Conservation (phyloP, 768 basidiomycete species). For the Lentinula boryana region DNA sequence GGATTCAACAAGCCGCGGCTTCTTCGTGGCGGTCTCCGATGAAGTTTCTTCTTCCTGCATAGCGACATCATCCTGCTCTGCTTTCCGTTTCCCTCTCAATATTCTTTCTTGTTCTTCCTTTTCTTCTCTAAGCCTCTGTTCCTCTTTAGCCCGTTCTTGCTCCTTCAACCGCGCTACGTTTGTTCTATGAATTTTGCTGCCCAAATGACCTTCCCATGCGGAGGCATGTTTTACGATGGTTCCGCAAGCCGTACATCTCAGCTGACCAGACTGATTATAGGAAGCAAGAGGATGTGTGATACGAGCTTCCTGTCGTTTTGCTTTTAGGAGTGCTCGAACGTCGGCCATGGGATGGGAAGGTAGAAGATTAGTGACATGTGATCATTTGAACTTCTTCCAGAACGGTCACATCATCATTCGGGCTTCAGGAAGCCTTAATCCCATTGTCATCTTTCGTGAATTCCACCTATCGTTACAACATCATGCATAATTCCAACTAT, state of each 20-base stretch:
- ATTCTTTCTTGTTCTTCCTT: constrained; percentile 25
- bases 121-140: constrained; percentile 24
- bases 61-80: constrained; percentile 14
- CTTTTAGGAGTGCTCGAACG: constrained; percentile 73
- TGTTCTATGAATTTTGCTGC: constrained; percentile 72
- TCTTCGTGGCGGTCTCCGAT: constrained; percentile 23
- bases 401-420: too few relatives aligned
- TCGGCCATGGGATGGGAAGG: constrained; percentile 53
- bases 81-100: constrained; percentile 29
- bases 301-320: constrained; percentile 72
- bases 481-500: too few relatives aligned
- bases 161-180: constrained; percentile 55
- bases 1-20: constrained; percentile 19
- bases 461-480: too few relatives aligned
- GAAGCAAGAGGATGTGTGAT: constrained; percentile 70
- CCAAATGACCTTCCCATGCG: constrained; percentile 85
- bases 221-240: constrained; percentile 65
- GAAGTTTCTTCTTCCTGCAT: constrained; percentile 16
- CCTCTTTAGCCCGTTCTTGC: constrained; percentile 40
- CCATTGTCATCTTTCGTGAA: too few relatives aligned
- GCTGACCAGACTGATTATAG: constrained; percentile 59
- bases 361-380: not conserved
- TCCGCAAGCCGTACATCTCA: constrained; percentile 64
- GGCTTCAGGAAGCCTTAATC: too few relatives aligned
- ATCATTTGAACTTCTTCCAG: not conserved